phyloP scores from a whole-genome alignment of 495 filamentous ascomycete species.

The Cladorrhinum samala region DNA sequence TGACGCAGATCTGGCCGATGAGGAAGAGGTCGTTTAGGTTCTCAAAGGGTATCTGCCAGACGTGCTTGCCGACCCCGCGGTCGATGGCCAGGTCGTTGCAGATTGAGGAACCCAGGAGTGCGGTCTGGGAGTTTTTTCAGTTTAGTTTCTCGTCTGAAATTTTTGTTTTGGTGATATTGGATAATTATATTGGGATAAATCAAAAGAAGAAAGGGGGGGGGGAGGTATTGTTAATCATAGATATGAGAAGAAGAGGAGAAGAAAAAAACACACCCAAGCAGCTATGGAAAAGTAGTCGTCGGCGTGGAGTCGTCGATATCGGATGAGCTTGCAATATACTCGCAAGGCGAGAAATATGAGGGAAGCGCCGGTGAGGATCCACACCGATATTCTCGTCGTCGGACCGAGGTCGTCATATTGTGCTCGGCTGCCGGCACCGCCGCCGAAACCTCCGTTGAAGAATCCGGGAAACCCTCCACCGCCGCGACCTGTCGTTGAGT shows the following conservation, averaged over 20 bases:
- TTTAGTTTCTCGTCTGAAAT: neutral
- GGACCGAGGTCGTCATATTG: neutral
- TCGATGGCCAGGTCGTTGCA: slow-evolving; percentile 17
- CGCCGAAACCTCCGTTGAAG: too few species aligned
- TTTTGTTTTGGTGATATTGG: too few species aligned
- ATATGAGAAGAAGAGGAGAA: neutral
- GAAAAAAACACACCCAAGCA: slow-evolving; percentile 19
- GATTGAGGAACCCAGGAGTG: slow-evolving; percentile 17
- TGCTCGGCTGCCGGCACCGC: neutral
- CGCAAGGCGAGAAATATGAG: slow-evolving; percentile 23
- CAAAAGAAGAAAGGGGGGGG: too few species aligned
- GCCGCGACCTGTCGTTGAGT: neutral
- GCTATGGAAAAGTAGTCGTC: slow-evolving; percentile 24
- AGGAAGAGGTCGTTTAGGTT: slow-evolving; percentile 20
- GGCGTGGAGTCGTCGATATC: slow-evolving; percentile 19
- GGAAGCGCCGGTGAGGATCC: slow-evolving; percentile 23
- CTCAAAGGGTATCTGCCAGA: slow-evolving; percentile 17
- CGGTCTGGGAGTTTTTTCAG: slow-evolving; percentile 4
- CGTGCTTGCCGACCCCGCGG: slow-evolving; percentile 26
- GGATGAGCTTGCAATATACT: slow-evolving; percentile 28
- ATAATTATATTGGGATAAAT: too few species aligned
- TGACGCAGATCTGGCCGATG: slow-evolving; percentile 19
- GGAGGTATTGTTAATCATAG: too few species aligned
- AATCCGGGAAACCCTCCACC: slow-evolving; percentile 1
- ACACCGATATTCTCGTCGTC: slow-evolving; percentile 16